Evolutionary conservation across 495 filamentous ascomycete genomes (phyloP).

Genomic region (Diplogelasinospora grovesii): DNA sequence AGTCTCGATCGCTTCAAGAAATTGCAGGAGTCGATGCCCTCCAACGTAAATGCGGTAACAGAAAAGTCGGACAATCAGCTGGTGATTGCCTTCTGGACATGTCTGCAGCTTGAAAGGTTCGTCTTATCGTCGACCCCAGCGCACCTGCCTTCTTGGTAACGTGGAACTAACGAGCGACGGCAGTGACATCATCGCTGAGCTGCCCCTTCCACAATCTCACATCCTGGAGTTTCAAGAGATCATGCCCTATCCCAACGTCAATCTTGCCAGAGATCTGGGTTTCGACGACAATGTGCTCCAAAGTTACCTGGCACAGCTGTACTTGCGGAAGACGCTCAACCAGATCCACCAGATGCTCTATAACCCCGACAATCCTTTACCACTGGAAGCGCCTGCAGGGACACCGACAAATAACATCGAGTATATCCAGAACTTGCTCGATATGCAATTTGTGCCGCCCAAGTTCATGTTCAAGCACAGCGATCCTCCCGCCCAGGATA

Average conservation of each 20-base stretch:
- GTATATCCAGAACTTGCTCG: slow-evolving; percentile 42
- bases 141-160: no score
- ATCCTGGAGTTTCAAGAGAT: slow-evolving; percentile 65
- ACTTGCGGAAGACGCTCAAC: slow-evolving; percentile 79
- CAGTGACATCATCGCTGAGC: slow-evolving; percentile 88
- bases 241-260: slow-evolving; percentile 55
- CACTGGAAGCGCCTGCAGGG: not conserved
- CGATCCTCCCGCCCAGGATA: slow-evolving; percentile 63
- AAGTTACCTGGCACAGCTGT: slow-evolving; percentile 81
- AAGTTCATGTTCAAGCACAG: slow-evolving; percentile 57
- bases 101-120: slow-evolving; percentile 87
- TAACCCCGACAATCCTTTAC: slow-evolving; percentile 43
- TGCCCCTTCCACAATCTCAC: slow-evolving; percentile 73
- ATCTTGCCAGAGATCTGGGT: slow-evolving; percentile 32
- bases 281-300: slow-evolving; percentile 55
- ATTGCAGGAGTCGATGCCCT: slow-evolving; percentile 20
- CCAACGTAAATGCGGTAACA: slow-evolving; percentile 20
- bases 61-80: slow-evolving; percentile 48
- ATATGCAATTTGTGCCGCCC: slow-evolving; percentile 32
- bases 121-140: no score
- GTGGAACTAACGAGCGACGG: no score
- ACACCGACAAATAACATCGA: slow-evolving; percentile 28
- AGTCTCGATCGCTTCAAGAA: slow-evolving; percentile 37
- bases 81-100: slow-evolving; percentile 86
- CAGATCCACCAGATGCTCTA: slow-evolving; percentile 75